Evolutionary conservation across 2,329 filamentous ascomycete genomes (phyloP).

Genomic region (Achaetomium macrosporum): DNA sequence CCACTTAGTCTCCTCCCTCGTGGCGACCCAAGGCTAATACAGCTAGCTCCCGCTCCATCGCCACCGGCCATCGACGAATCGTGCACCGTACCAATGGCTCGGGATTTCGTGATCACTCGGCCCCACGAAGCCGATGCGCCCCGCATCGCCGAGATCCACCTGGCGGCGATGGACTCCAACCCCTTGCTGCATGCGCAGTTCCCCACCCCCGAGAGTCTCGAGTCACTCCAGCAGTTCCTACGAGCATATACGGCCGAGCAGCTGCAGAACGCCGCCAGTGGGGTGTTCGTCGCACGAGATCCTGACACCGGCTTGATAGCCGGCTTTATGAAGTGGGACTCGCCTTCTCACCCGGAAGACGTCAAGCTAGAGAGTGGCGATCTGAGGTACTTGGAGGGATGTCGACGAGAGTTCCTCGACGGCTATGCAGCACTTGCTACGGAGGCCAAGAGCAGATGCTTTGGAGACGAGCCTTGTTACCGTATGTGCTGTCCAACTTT

Average conservation of each 20-base stretch:
- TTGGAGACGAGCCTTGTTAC: conserved; percentile 31
- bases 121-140: conserved; percentile 18
- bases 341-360: conserved; percentile 17
- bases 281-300: conserved; percentile 33
- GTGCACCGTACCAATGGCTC: conserved; percentile 12
- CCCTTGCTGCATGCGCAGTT: conserved; percentile 37
- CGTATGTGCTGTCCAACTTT: conserved; percentile 29
- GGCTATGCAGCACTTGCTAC: conserved; percentile 29
- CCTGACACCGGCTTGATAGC: conserved; percentile 26
- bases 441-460: conserved; percentile 28
- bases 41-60: conserved; percentile 1
- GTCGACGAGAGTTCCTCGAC: conserved; percentile 31
- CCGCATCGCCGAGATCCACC: conserved; percentile 31
- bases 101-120: conserved; percentile 8
- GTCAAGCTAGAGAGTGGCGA: conserved; percentile 23
- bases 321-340: conserved; percentile 35
- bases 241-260: conserved; percentile 29
- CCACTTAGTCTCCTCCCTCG: neutral
- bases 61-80: neutral
- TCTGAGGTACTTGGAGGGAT: conserved; percentile 24
- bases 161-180: conserved; percentile 36
- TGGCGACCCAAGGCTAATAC: neutral
- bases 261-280: conserved; percentile 25
- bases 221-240: conserved; percentile 29
- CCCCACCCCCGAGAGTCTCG: conserved; percentile 29